phyloP scores from a whole-genome alignment of 78 protist genomes.

The Cavenderia fasciculata region DNA sequence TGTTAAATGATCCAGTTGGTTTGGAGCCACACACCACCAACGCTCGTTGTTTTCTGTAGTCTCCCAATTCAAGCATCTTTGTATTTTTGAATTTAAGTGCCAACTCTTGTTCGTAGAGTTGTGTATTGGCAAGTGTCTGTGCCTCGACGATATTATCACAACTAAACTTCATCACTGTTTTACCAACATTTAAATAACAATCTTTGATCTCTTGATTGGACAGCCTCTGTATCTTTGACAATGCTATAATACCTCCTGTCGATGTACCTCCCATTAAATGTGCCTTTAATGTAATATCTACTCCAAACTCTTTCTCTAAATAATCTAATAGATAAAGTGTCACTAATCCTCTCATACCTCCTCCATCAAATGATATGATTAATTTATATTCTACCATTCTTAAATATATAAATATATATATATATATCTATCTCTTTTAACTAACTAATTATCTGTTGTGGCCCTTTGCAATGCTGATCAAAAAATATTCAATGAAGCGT shows the following conservation, averaged over 20 bases:
- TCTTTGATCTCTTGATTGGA: not conserved
- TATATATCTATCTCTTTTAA: too few relatives aligned
- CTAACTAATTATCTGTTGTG: too few relatives aligned
- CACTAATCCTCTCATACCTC: not conserved
- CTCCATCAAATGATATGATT: constrained; percentile 6
- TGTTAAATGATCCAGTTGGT: too few relatives aligned
- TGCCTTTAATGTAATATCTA: not conserved
- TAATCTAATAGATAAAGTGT: not conserved
- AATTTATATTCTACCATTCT: not conserved
- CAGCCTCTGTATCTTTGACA: not conserved
- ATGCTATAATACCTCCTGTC: constrained; percentile 11
- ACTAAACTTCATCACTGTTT: not conserved
- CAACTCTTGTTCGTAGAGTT: not conserved
- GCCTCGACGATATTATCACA: constrained; percentile 11
- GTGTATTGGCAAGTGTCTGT: constrained; percentile 16
- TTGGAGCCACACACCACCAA: too few relatives aligned
- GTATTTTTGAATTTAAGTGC: not conserved
- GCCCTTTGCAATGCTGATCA: too few relatives aligned
- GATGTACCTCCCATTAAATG: constrained; percentile 23
- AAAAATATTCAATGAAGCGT: too few relatives aligned
- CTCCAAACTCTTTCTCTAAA: constrained; percentile 8
- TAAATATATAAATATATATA: too few relatives aligned
- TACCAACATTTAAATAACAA: constrained; percentile 1
- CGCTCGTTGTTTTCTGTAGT: not conserved
- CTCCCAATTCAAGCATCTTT: not conserved